phyloP scores from a whole-genome alignment of 768 basidiomycete genomes.

The Sporobolomyces roseus region DNA sequence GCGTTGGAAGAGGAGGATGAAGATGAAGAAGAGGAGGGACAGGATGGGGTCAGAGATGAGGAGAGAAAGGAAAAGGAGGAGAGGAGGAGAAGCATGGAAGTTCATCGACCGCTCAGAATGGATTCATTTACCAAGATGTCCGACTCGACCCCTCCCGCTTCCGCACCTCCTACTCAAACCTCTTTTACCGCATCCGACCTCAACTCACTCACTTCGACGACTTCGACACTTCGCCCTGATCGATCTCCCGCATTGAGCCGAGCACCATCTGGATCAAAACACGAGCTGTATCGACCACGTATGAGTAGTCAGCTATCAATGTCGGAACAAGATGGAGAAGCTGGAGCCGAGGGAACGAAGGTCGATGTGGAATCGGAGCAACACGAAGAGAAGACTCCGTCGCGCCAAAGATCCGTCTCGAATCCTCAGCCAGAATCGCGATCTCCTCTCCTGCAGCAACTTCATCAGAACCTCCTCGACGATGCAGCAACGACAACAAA shows the following conservation, averaged over 20 bases:
- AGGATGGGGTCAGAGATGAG: not conserved
- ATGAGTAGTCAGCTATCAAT: constrained; percentile 36
- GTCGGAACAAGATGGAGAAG: too few species aligned
- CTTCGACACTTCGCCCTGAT: constrained; percentile 1
- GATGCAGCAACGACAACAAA: not conserved
- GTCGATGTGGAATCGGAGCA: not conserved
- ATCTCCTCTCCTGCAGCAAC: constrained; percentile 29
- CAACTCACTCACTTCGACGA: not conserved
- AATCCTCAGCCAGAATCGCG: constrained; percentile 15
- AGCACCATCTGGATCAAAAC: constrained; percentile 15
- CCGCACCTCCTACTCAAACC: constrained; percentile 18
- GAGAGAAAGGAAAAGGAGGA: constrained; percentile 14
- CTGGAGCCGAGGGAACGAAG: constrained; percentile 13
- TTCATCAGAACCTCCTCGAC: constrained; percentile 12
- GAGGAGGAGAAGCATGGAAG: constrained; percentile 27
- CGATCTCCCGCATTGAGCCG: constrained; percentile 15
- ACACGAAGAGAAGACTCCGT: not conserved
- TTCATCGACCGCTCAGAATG: constrained; percentile 25
- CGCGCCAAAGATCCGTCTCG: constrained; percentile 14
- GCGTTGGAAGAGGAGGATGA: constrained; percentile 18
- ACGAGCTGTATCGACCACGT: constrained; percentile 39
- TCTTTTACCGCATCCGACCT: not conserved
- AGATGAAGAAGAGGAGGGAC: not conserved
- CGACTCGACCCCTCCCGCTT: constrained; percentile 19
- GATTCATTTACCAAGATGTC: constrained; percentile 19